These are phyloP conservation scores for Coprinopsis marcescibilis DNA, from an alignment of 768 basidiomycete genomes.

Conservation along the genomic window DNA sequence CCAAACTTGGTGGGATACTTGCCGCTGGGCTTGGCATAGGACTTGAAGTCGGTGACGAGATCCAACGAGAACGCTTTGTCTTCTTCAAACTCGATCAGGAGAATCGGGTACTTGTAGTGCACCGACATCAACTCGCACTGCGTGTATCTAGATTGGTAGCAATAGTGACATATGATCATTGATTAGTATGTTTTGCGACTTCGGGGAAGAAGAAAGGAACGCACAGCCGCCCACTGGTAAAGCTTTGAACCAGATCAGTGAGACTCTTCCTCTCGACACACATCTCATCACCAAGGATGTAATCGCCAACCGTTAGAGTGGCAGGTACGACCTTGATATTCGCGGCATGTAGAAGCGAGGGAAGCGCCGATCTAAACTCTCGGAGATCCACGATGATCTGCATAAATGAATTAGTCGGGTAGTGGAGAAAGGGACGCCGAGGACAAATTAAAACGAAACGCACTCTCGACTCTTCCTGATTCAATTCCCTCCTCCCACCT, in stretches of 20 bases:
- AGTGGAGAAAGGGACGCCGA: background rate
- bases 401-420: background rate
- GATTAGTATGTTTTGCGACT: too few relatives aligned
- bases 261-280: slow-evolving; percentile 96
- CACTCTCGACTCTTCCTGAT: slow-evolving; percentile 60
- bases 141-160: slow-evolving; percentile 82
- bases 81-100: slow-evolving; percentile 97
- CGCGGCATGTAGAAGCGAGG: slow-evolving; percentile 82
- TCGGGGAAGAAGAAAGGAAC: slow-evolving; percentile 23
- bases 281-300: slow-evolving; percentile 91
- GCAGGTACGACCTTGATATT: slow-evolving; percentile 79
- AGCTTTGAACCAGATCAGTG: slow-evolving; percentile 87
- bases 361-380: slow-evolving; percentile 91
- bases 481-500: slow-evolving; percentile 71
- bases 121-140: slow-evolving; percentile 97
- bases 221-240: slow-evolving; percentile 90
- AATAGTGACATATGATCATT: background rate
- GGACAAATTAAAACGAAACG: slow-evolving; percentile 3
- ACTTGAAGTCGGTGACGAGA: slow-evolving; percentile 59
- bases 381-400: slow-evolving; percentile 96
- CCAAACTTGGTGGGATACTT: slow-evolving; percentile 56
- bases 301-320: slow-evolving; percentile 93
- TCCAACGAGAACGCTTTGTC: slow-evolving; percentile 92
- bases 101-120: slow-evolving; percentile 89
- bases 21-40: slow-evolving; percentile 53